phyloP scores from a whole-genome alignment of 352 stramenopile genomes.

The Phytophthora podocarpi region DNA sequence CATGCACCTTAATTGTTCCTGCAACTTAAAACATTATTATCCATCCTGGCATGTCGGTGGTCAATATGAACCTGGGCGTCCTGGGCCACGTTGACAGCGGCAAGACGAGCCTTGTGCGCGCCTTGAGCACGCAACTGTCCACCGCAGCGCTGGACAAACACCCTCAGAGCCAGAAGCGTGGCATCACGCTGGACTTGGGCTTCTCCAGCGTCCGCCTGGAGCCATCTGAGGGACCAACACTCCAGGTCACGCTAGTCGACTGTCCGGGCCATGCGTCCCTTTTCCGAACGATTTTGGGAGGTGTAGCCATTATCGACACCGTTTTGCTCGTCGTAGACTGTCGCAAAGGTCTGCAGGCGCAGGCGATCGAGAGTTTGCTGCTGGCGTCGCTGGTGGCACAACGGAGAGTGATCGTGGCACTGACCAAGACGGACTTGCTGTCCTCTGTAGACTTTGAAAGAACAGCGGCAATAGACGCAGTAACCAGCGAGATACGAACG shows the following conservation, averaged over 20 bases:
- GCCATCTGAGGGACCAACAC: constrained; percentile 18
- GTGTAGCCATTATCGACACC: constrained; percentile 99
- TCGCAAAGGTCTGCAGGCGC: constrained; percentile 97
- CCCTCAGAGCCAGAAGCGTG: constrained; percentile 95
- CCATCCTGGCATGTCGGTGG: no score
- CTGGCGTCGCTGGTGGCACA: constrained; percentile 92
- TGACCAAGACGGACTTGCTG: constrained; percentile 99
- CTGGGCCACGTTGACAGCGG: constrained; percentile 98
- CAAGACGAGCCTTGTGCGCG: constrained; percentile 97
- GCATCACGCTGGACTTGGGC: constrained; percentile 99
- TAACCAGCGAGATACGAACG: constrained; percentile 68
- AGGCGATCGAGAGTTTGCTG: constrained; percentile 98
- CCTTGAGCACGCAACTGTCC: constrained; percentile 96
- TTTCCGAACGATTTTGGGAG: constrained; percentile 99
- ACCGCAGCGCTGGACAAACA: constrained; percentile 99
- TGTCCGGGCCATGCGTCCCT: constrained; percentile 98
- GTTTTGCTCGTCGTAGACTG: constrained; percentile 97
- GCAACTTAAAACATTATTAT: no score
- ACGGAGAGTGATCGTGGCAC: constrained; percentile 90
- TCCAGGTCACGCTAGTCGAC: constrained; percentile 96
- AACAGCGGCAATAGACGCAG: constrained; percentile 57
- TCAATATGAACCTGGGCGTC: constrained; percentile 98
- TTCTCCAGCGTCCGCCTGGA: constrained; percentile 96
- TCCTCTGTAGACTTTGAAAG: constrained; percentile 21
- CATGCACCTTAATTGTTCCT: no score